These are phyloP conservation scores for Cryptococcus sp. DNA, from an alignment of 1,284 basidiomycete species.

Conservation along the genomic window DNA sequence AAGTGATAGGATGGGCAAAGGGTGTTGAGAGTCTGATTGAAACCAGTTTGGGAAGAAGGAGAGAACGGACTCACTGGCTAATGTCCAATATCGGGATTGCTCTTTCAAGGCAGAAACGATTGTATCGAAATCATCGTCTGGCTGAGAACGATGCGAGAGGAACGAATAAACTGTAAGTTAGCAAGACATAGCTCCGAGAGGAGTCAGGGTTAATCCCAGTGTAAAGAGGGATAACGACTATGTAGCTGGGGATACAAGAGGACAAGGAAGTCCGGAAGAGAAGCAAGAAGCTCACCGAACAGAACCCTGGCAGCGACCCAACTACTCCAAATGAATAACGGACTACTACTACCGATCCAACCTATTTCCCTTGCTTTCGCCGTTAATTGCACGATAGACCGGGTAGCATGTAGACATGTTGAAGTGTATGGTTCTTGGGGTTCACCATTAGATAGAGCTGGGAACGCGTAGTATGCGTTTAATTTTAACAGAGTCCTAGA, in stretches of 20 bases:
- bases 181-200: no score
- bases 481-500: slow-evolving; percentile 43
- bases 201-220: no score
- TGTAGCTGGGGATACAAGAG: no score
- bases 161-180: slow-evolving; percentile 41
- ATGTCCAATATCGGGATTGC: slow-evolving; percentile 38
- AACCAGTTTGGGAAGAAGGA: not conserved
- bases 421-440: slow-evolving; percentile 41
- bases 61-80: slow-evolving; percentile 36
- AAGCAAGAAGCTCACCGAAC: slow-evolving; percentile 28
- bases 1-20: not conserved
- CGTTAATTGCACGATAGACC: slow-evolving; percentile 29
- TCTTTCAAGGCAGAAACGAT: slow-evolving; percentile 35
- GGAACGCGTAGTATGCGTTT: slow-evolving; percentile 46
- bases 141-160: slow-evolving; percentile 26
- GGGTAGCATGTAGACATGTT: slow-evolving; percentile 31
- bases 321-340: slow-evolving; percentile 45
- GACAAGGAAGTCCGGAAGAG: not conserved
- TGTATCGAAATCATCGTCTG: slow-evolving; percentile 38
- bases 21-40: not conserved
- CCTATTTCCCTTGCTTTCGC: slow-evolving; percentile 23
- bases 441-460: slow-evolving; percentile 39
- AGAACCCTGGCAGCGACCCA: slow-evolving; percentile 47
- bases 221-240: no score
- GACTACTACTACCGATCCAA: slow-evolving; percentile 24